Base-by-base conservation (phyloP, 2,329 filamentous ascomycete species). In the Tolypocladium tropicale region DNA sequence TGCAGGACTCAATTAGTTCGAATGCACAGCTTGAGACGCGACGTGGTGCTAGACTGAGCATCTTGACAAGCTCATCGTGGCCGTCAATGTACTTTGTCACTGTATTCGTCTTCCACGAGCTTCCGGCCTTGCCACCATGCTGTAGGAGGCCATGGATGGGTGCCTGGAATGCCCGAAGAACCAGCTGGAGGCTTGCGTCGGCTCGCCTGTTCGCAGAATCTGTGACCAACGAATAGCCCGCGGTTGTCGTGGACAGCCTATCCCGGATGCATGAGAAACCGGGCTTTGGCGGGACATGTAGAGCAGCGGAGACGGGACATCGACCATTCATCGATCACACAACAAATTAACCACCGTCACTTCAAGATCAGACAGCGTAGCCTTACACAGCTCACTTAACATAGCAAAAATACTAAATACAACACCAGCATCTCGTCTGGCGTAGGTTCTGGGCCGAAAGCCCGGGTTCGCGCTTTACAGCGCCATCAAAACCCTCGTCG, bases 361-460 rank as follows among this genome's bases (percentile, higher is more conserved):
- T 18, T 64, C 65, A 64, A 66, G 59, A 65, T 62, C 28, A 41
- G 53, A n/a, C 28, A 49, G n/a, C n/a, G n/a, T n/a, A n/a, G 28
- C 36, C 36, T 52, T 52, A 33, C 34, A 16, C 49, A 46, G 28
- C 53, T 51, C 55, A 56, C 52, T 46, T 18, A 23, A 59, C 52
- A 60, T 53, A 32, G 51, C 30, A 39, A 53, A 53, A 52, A 59
- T 53, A 61, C 54, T 55, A 57, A 63, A 64, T 61, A 55, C 53
- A 55, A 61, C 58, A 57, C 56, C 52, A 32, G 56, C 56, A 43
- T 50, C 55, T 41, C 50, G 39, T 55, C 57, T 54, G 64, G 64
- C 61, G 66, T 60, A 65, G 58, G 59, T 63, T 63, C 62, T 32
- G 63, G 58, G 62, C 61, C 57, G 56, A 57, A 53, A 33, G 50